These are phyloP conservation scores for Albophoma yamanashiensis DNA, from an alignment of 2,329 filamentous ascomycete genomes.

Conservation along the genomic window DNA sequence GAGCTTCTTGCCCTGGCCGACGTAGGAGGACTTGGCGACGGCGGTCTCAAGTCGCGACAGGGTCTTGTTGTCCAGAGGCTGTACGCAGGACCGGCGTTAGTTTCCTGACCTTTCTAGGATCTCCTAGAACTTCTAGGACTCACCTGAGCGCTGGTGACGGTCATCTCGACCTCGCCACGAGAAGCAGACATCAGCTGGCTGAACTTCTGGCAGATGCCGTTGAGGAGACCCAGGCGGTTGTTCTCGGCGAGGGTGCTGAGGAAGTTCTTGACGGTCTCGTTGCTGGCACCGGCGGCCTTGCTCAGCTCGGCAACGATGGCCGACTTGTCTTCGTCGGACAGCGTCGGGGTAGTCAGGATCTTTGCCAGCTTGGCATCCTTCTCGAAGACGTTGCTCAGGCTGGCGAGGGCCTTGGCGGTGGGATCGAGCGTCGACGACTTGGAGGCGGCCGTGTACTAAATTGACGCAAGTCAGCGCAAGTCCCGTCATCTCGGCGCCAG, in stretches of 20 bases:
- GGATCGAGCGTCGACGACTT: conserved; percentile 80
- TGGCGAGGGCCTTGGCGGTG: conserved; percentile 68
- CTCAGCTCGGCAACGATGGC: conserved; percentile 78
- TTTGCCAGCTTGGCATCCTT: conserved; percentile 70
- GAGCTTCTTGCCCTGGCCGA: conserved; percentile 89
- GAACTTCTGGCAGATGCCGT: conserved; percentile 82
- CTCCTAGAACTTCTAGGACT: conserved; percentile 16
- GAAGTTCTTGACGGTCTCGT: conserved; percentile 90
- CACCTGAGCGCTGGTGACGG: conserved; percentile 83
- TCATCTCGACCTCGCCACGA: conserved; percentile 87
- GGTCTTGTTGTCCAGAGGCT: conserved; percentile 82
- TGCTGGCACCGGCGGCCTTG: conserved; percentile 67
- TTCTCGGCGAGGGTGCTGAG: conserved; percentile 84
- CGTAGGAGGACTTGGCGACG: conserved; percentile 80
- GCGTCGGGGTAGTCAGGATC: conserved; percentile 73
- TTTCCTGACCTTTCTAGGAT: not conserved
- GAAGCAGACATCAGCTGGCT: conserved; percentile 75
- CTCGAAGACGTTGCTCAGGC: conserved; percentile 61
- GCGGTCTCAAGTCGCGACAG: conserved; percentile 78
- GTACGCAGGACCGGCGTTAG: conserved; percentile 1
- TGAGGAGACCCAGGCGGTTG: conserved; percentile 80
- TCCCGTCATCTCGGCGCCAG: not conserved
- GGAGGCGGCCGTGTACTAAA: conserved; percentile 89
- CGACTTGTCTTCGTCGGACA: conserved; percentile 69
- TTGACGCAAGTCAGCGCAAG: conserved; percentile 12